Percentiles rank a stretch among this genome's conserved stretches.
phyloP scores from a whole-genome alignment of 179 eudicot species.

The Spergularia azorica region DNA sequence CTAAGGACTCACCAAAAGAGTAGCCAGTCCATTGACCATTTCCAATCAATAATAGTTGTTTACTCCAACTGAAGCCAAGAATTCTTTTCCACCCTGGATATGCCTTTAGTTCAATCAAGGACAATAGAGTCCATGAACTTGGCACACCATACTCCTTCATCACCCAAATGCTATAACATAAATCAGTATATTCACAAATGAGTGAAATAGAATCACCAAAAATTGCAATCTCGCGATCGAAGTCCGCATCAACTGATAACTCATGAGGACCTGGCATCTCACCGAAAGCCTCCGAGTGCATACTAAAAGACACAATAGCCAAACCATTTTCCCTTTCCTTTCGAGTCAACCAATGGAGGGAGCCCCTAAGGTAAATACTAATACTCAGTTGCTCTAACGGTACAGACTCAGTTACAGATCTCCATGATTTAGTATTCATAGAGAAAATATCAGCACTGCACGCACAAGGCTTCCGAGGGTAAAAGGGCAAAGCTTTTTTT shows the following conservation, averaged over 20 bases:
- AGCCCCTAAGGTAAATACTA: neutral
- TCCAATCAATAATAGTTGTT: neutral
- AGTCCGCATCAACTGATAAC: neutral
- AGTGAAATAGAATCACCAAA: neutral
- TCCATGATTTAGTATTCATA: neutral
- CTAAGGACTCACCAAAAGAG: neutral
- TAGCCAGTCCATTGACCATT: neutral
- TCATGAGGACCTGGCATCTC: neutral
- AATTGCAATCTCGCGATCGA: neutral
- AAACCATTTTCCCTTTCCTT: neutral
- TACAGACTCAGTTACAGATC: neutral
- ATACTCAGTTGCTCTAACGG: neutral
- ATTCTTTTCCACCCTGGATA: neutral
- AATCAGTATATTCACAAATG: too few species aligned
- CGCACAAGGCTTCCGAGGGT: neutral
- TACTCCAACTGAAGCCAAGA: neutral
- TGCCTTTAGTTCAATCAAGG: neutral
- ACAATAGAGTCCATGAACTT: neutral
- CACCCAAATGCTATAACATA: neutral
- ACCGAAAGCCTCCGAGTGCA: neutral
- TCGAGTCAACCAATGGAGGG: neutral
- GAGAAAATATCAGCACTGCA: neutral
- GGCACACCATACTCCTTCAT: conserved; percentile 1
- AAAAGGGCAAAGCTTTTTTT: neutral
- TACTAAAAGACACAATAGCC: neutral